phyloP scores from a whole-genome alignment of 345 rosid species.

The Populus davidiana region DNA sequence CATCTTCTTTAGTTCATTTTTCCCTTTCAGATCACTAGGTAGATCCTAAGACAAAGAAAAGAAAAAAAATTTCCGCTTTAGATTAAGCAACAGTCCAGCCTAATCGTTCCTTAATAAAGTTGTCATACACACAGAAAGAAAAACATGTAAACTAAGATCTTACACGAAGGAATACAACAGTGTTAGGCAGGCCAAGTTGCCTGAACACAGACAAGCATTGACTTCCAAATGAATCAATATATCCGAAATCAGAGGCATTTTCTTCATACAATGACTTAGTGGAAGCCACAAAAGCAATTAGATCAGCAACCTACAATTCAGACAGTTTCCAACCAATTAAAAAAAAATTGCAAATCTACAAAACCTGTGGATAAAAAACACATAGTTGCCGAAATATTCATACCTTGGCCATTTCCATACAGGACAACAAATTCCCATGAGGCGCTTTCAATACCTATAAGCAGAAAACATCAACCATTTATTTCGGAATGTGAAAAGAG shows the following conservation, averaged over 20 bases:
- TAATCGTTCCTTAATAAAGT: not conserved
- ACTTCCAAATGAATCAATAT: conserved; percentile 76
- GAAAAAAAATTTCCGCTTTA: conserved; percentile 8
- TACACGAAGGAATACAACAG: conserved; percentile 83
- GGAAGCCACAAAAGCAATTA: conserved; percentile 90
- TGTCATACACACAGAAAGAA: not conserved
- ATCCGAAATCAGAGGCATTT: conserved; percentile 27
- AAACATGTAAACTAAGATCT: conserved; percentile 29
- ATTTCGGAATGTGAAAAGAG: too few relatives aligned
- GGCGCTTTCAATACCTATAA: conserved; percentile 73
- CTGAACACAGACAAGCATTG: conserved; percentile 85
- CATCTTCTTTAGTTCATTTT: conserved; percentile 63
- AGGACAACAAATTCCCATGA: conserved; percentile 70
- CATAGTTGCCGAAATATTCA: not conserved
- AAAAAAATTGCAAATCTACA: not conserved
- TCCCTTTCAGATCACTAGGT: conserved; percentile 61
- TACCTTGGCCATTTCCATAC: conserved; percentile 98
- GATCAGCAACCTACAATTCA: conserved; percentile 77
- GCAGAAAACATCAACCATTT: conserved; percentile 4
- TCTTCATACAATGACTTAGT: conserved; percentile 56
- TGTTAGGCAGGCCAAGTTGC: conserved; percentile 82
- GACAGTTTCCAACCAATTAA: conserved; percentile 5
- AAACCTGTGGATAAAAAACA: not conserved
- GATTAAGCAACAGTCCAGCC: not conserved
- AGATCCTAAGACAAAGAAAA: conserved; percentile 51